These are phyloP conservation scores for Rhizophora mangle DNA, from an alignment of 345 rosid genomes.

Conservation along the genomic window DNA sequence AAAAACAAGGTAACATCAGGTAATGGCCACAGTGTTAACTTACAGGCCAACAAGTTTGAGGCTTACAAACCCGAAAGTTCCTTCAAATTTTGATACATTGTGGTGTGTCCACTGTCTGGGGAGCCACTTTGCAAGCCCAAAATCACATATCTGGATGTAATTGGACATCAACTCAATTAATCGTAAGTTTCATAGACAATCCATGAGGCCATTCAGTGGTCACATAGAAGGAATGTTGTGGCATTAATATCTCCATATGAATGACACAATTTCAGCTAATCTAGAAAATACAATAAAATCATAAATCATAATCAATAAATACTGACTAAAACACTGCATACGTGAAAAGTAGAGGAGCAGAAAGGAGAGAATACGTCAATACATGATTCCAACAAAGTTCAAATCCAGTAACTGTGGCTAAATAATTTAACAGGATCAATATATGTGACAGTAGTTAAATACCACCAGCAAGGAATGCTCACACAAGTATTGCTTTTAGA, in stretches of 20 bases:
- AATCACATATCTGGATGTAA: conserved; percentile 71
- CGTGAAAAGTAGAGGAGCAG: too few relatives aligned
- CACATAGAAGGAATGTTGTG: not conserved
- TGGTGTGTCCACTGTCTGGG: conserved; percentile 79
- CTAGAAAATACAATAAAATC: too few relatives aligned
- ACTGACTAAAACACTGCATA: too few relatives aligned
- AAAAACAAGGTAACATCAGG: conserved; percentile 6
- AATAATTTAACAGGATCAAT: too few relatives aligned
- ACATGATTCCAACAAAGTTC: too few relatives aligned
- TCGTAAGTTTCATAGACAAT: not conserved
- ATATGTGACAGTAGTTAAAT: too few relatives aligned
- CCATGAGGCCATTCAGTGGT: not conserved
- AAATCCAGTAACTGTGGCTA: too few relatives aligned
- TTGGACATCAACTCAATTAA: conserved; percentile 13
- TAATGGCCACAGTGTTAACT: not conserved
- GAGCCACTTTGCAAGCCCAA: conserved; percentile 94
- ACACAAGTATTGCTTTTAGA: not conserved
- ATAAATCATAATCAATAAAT: too few relatives aligned
- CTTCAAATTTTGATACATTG: conserved; percentile 85
- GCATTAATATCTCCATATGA: too few relatives aligned
- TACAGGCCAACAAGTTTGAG: not conserved
- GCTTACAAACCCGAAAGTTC: conserved; percentile 82
- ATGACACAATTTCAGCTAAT: too few relatives aligned
- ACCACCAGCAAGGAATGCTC: not conserved
- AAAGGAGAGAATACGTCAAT: too few relatives aligned